Conservation (phyloP, 2,329 filamentous ascomycete genomes). For the Dactylonectria estremocensis region DNA sequence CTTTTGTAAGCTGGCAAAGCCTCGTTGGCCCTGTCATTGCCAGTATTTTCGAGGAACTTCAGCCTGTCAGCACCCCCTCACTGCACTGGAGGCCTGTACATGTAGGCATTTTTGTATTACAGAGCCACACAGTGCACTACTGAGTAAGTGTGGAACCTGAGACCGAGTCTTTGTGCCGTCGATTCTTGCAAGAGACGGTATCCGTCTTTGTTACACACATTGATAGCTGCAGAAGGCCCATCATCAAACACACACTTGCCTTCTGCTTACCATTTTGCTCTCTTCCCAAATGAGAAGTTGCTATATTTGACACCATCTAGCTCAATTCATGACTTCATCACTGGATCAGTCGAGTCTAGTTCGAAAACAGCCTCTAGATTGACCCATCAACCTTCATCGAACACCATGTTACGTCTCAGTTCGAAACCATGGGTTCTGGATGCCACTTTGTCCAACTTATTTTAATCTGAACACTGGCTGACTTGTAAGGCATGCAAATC, state of each 20-base stretch:
- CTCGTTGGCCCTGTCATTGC: neutral
- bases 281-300: neutral
- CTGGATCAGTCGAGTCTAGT: no score
- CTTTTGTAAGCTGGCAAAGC: neutral
- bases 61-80: constrained; percentile 9
- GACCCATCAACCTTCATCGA: no score
- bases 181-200: neutral
- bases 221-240: neutral
- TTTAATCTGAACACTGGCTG: no score
- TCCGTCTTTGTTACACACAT: neutral
- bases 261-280: neutral
- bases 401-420: no score
- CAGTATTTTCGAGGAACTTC: constrained; percentile 1
- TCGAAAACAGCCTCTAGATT: no score
- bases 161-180: neutral
- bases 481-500: no score
- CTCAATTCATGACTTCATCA: no score
- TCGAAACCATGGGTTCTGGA: no score
- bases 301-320: neutral
- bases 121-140: neutral
- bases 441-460: no score
- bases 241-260: neutral
- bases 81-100: constrained; percentile 1
- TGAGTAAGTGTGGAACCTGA: neutral
- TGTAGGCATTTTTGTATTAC: neutral